phyloP scores from a whole-genome alignment of 495 filamentous ascomycete species.

The Penicillium macrosclerotiorum region DNA sequence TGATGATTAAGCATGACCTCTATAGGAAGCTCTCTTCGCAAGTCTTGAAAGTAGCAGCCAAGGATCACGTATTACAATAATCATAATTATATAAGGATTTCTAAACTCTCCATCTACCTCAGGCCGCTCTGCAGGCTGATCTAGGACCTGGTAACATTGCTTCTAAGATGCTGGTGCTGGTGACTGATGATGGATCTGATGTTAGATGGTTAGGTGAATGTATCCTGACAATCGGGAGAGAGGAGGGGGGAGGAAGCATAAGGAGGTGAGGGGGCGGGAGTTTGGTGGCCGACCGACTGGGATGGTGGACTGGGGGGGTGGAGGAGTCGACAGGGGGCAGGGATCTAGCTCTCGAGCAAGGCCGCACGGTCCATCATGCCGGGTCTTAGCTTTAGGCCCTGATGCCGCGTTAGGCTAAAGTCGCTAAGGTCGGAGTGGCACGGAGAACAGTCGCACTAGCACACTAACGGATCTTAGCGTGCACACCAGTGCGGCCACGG shows the following conservation, averaged over 20 bases:
- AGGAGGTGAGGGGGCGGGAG: neutral
- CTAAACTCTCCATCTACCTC: too few relatives aligned
- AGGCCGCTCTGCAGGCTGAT: too few relatives aligned
- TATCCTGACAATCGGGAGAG: neutral
- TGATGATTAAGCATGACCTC: too few relatives aligned
- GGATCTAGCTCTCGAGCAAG: conserved; percentile 14
- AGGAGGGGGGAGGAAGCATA: neutral
- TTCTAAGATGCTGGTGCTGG: too few relatives aligned
- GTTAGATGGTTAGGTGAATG: too few relatives aligned
- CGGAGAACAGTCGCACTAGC: conserved; percentile 28
- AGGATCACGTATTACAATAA: too few relatives aligned
- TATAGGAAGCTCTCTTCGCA: too few relatives aligned
- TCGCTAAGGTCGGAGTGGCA: conserved; percentile 27
- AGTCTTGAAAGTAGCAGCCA: too few relatives aligned
- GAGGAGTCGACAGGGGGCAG: conserved; percentile 11
- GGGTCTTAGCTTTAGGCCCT: conserved; percentile 23
- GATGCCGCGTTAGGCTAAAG: conserved; percentile 24
- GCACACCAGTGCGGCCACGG: conserved; percentile 20
- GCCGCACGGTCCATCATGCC: conserved; percentile 25
- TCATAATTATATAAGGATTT: too few relatives aligned
- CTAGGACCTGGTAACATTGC: too few relatives aligned
- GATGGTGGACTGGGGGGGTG: neutral
- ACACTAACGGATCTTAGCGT: conserved; percentile 17
- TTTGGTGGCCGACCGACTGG: neutral
- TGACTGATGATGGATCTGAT: too few relatives aligned